Base-by-base conservation (phyloP, 495 filamentous ascomycete genomes). In the Mytilinidion resinicola region DNA sequence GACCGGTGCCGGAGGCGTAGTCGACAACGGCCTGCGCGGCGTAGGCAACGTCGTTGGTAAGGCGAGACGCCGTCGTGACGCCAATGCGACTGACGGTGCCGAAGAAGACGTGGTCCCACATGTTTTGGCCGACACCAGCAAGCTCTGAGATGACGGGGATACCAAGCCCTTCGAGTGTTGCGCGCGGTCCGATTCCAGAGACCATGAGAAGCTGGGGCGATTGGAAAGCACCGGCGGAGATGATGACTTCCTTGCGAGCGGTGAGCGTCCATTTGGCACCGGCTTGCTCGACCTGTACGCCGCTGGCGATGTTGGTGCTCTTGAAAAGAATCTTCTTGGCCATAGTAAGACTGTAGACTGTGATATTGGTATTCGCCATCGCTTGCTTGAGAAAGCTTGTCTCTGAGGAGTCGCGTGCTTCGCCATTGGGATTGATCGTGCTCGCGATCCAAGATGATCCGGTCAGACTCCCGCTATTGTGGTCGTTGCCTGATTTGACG, bases 101-200 rank as follows among this genome's bases (percentile, higher is more conserved):
- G 36, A 63, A 50, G 4, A 53, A 73, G 3, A 72, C 57, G 33
- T 77, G 75, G 50, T 80, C 80, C 69, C 65, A 67, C 48, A 82
- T 53, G 51, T 83, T 80, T 56, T 79, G 73, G 11, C 80, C 81
- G 9, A 83, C 78, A 11, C 78, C 78, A 0, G 76, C 70, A 1
- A 77, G 63, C 38, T 79, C 73, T 10, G 65, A 53, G 14, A 80
- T 48, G 1, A 78, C 62, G 0, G 72, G 57, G 30, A 70, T 70
- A 36, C 54, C 54, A 35, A 47, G 36, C 8, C 43, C n/a, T 42
- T 67, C n/a, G 3, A 70, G 55, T 14, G 61, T 62, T 6, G 42
- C 49, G n/a, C 42, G 15, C 2, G 69, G 68, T 10, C 67, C 69
- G 30, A 73, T 63, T 3, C 64, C 69, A 33, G 61, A 66, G 6